phyloP scores from a whole-genome alignment of 2,329 filamentous ascomycete genomes.

The Phialemoniopsis sp. region DNA sequence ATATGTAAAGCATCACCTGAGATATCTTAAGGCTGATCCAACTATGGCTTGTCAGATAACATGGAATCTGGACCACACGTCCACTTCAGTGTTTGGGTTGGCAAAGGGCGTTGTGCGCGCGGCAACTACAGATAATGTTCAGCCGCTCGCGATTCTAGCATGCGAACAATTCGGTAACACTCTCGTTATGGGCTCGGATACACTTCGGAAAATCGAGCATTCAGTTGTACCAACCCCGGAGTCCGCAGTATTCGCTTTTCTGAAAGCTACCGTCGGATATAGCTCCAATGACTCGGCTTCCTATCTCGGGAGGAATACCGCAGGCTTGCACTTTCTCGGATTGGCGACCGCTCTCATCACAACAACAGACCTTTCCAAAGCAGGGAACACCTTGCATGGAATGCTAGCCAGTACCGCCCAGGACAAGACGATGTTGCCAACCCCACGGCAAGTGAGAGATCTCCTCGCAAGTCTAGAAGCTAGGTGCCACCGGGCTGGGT shows the following conservation, averaged over 20 bases:
- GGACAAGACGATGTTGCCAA: constrained; percentile 4
- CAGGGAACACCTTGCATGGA: constrained; percentile 1
- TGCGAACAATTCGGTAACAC: too few relatives aligned
- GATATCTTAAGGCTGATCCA: too few relatives aligned
- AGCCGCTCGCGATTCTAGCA: too few relatives aligned
- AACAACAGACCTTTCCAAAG: constrained; percentile 1
- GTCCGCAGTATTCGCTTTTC: constrained; percentile 4
- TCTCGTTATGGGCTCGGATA: too few relatives aligned
- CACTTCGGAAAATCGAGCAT: too few relatives aligned
- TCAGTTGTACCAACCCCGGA: too few relatives aligned
- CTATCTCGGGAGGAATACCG: constrained; percentile 4
- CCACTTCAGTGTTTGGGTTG: too few relatives aligned
- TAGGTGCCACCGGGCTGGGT: constrained; percentile 1
- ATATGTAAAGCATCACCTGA: too few relatives aligned
- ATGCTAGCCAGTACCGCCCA: constrained; percentile 5
- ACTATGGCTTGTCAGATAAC: too few relatives aligned
- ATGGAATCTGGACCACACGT: too few relatives aligned
- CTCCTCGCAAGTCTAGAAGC: constrained; percentile 6
- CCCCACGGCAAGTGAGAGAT: constrained; percentile 4
- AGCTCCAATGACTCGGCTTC: constrained; percentile 7
- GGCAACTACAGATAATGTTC: too few relatives aligned
- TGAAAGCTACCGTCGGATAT: constrained; percentile 6
- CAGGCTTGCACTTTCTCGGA: constrained; percentile 10
- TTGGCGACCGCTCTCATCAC: constrained; percentile 9
- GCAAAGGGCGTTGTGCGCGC: too few relatives aligned